A percentile compares a stretch with the other conserved stretches of the same genome.
Conservation (phyloP, 768 basidiomycete species). For the Naganishia onofrii region DNA sequence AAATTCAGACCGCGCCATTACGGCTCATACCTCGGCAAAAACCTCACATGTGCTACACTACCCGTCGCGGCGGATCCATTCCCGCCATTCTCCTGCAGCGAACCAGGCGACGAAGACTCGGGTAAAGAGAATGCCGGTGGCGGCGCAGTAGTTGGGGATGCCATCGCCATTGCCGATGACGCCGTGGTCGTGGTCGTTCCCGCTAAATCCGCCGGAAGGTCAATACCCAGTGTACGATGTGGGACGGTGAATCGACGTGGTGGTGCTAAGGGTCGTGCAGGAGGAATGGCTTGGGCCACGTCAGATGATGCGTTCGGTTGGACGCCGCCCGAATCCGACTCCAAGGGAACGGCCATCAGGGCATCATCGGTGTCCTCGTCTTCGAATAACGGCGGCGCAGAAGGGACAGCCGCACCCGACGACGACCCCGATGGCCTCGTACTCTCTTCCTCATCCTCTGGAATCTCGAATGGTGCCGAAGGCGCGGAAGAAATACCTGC, state of each 20-base stretch:
- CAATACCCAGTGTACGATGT: slow-evolving; percentile 8
- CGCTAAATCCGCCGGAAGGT: slow-evolving; percentile 4
- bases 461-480: slow-evolving; percentile 35
- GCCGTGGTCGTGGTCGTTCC: neutral
- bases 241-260: neutral
- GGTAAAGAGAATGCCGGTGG: slow-evolving; percentile 8
- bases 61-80: neutral
- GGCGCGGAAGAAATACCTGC: slow-evolving; percentile 25
- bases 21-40: slow-evolving; percentile 41
- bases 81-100: slow-evolving; percentile 6
- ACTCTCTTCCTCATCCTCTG: neutral
- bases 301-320: neutral
- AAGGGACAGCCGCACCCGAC: slow-evolving; percentile 12
- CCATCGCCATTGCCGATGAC: too few species aligned
- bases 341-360: neutral
- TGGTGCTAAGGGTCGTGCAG: neutral
- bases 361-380: neutral
- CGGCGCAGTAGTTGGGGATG: neutral
- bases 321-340: neutral
- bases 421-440: neutral
- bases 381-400: slow-evolving; percentile 21
- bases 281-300: neutral
- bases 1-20: slow-evolving; percentile 11
- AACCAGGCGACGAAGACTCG: slow-evolving; percentile 6
- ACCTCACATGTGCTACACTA: slow-evolving; percentile 18